phyloP scores from a whole-genome alignment of 306 rosid species.

The Heteromeles arbutifolia region DNA sequence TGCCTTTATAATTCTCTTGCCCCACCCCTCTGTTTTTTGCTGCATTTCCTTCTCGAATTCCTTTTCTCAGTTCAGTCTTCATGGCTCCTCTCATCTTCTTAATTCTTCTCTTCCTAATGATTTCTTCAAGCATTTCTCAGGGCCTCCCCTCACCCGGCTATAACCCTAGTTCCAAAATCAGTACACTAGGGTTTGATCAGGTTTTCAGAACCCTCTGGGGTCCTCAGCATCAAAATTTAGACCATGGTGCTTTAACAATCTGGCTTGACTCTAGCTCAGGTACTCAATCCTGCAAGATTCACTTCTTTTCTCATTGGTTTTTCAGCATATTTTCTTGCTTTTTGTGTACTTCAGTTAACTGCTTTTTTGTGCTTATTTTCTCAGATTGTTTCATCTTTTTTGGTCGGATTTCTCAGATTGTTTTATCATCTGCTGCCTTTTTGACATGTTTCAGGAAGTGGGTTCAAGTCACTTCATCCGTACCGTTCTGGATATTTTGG shows the following conservation, averaged over 20 bases:
- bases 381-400: neutral
- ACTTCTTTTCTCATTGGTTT: neutral
- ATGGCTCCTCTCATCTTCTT: conserved; percentile 38
- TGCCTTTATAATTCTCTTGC: conserved; percentile 13
- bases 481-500: conserved; percentile 80
- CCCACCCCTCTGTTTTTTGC: conserved; percentile 26
- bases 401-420: neutral
- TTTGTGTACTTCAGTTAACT: neutral
- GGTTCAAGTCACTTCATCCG: conserved; percentile 63
- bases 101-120: conserved; percentile 21
- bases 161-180: conserved; percentile 51
- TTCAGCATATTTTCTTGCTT: neutral
- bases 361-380: neutral
- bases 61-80: conserved; percentile 4
- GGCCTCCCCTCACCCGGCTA: conserved; percentile 83
- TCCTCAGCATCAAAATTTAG: conserved; percentile 60
- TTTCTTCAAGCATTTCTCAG: conserved; percentile 34
- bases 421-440: neutral
- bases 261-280: conserved; percentile 79
- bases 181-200: conserved; percentile 44
- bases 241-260: conserved; percentile 47
- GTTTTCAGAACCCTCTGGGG: conserved; percentile 78
- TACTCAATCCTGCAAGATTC: neutral
- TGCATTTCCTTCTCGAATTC: conserved; percentile 27
- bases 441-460: conserved; percentile 54